A percentile compares a stretch with the other conserved stretches of the same genome.
Evolutionary conservation across 2,329 filamentous ascomycete species (phyloP).

Genomic region (Furcasterigmium sp.): DNA sequence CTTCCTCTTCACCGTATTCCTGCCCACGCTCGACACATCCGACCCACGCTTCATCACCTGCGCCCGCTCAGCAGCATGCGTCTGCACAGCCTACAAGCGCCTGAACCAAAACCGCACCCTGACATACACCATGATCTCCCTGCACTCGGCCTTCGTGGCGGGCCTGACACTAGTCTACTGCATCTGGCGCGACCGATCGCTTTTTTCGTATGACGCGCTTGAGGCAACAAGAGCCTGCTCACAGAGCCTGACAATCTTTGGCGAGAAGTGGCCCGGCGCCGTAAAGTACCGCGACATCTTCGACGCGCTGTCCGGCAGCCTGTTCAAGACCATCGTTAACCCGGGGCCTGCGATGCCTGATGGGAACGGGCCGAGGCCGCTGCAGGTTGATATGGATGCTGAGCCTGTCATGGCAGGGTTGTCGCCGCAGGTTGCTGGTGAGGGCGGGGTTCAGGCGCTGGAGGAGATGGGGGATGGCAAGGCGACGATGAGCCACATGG

Average conservation of each 20-base stretch:
- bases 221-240: conserved; percentile 20
- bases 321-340: conserved; percentile 16
- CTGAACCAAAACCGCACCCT: conserved; percentile 21
- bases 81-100: conserved; percentile 22
- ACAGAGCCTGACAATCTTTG: conserved; percentile 20
- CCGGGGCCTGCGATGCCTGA: neutral
- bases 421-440: neutral
- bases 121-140: conserved; percentile 21
- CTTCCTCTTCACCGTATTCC: conserved; percentile 16
- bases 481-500: conserved; percentile 5
- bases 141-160: conserved; percentile 23
- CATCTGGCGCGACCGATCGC: conserved; percentile 15
- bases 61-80: conserved; percentile 15
- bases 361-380: neutral
- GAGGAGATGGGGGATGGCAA: neutral
- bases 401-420: neutral
- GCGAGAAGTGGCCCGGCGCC: conserved; percentile 20
- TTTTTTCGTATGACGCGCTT: conserved; percentile 18
- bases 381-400: conserved; percentile 1
- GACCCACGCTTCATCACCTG: conserved; percentile 16
- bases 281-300: conserved; percentile 23
- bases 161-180: conserved; percentile 22
- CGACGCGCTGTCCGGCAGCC: conserved; percentile 16
- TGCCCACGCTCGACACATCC: conserved; percentile 13
- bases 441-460: neutral